Percentiles rank a stretch among this genome's conserved stretches.
Evolutionary conservation across 768 basidiomycete genomes (phyloP).

Genomic region (Panus rudis): DNA sequence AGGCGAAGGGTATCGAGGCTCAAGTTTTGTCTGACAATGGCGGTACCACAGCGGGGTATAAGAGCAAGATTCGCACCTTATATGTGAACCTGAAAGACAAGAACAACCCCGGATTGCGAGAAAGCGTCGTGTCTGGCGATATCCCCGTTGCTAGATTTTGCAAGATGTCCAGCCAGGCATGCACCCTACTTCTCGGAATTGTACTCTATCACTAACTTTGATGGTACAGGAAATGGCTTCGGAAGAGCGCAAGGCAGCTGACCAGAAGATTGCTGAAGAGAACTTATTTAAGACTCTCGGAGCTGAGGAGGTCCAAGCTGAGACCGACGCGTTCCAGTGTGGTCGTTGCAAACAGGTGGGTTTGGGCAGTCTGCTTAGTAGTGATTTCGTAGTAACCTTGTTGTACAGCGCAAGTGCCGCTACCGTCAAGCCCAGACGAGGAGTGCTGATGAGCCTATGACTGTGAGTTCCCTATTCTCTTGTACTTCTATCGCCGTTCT

Average conservation of each 20-base stretch:
- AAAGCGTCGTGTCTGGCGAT: slow-evolving; percentile 80
- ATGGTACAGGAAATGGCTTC: slow-evolving; percentile 84
- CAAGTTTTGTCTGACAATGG: slow-evolving; percentile 45
- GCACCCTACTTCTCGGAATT: slow-evolving; percentile 13
- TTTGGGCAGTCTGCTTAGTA: neutral
- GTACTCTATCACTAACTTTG: neutral
- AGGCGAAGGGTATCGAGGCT: slow-evolving; percentile 67
- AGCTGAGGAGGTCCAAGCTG: slow-evolving; percentile 84
- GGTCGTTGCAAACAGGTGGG: slow-evolving; percentile 83
- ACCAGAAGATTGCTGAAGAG: slow-evolving; percentile 73
- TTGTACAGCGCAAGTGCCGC: slow-evolving; percentile 65
- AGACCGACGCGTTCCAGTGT: slow-evolving; percentile 98
- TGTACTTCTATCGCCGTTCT: neutral
- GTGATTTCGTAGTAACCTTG: too few species aligned
- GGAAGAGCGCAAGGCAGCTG: slow-evolving; percentile 80
- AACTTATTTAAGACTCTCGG: slow-evolving; percentile 90
- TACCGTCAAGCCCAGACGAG: slow-evolving; percentile 97
- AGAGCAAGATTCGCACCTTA: slow-evolving; percentile 76
- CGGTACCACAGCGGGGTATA: slow-evolving; percentile 46
- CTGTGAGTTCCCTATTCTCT: slow-evolving; percentile 41
- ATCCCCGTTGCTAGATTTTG: slow-evolving; percentile 62
- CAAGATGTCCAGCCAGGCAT: slow-evolving; percentile 75
- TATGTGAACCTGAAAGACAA: slow-evolving; percentile 96
- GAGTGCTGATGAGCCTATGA: slow-evolving; percentile 98
- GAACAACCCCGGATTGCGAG: slow-evolving; percentile 80